Conservation (phyloP, 1,284 basidiomycete species). For the Cutaneotrichosporon daszewskae region DNA sequence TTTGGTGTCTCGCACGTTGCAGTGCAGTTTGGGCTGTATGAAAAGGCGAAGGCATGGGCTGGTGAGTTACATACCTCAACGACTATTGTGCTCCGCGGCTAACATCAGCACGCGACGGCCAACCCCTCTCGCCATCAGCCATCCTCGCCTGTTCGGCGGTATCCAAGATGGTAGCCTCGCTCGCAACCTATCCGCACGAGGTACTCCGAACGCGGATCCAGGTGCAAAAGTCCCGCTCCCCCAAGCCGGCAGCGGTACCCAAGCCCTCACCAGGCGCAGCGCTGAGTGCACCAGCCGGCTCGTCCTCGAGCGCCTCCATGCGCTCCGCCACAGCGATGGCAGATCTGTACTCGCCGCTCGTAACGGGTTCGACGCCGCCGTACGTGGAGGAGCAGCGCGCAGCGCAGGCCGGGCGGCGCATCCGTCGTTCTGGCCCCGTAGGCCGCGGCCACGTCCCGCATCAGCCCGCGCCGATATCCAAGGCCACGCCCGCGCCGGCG, state of each 20-base stretch:
- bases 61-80: slow-evolving; percentile 59
- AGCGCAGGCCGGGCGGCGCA: too few relatives aligned
- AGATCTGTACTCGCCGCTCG: slow-evolving; percentile 23
- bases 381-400: neutral
- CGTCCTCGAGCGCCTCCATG: slow-evolving; percentile 1
- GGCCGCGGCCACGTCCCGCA: too few relatives aligned
- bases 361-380: slow-evolving; percentile 27
- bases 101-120: slow-evolving; percentile 48
- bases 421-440: too few relatives aligned
- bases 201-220: slow-evolving; percentile 88
- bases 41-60: slow-evolving; percentile 74
- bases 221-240: slow-evolving; percentile 47
- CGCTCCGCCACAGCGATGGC: neutral
- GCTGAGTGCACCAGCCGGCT: neutral
- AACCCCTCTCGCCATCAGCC: slow-evolving; percentile 58
- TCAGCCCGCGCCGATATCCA: too few relatives aligned
- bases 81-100: neutral
- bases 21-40: slow-evolving; percentile 94
- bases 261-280: neutral
- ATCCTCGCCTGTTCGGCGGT: slow-evolving; percentile 81
- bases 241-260: neutral
- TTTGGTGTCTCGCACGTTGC: slow-evolving; percentile 88
- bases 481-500: too few relatives aligned
- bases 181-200: slow-evolving; percentile 93
- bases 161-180: slow-evolving; percentile 88